Conservation (phyloP, 495 filamentous ascomycete species). For the Terfezia claveryi region DNA sequence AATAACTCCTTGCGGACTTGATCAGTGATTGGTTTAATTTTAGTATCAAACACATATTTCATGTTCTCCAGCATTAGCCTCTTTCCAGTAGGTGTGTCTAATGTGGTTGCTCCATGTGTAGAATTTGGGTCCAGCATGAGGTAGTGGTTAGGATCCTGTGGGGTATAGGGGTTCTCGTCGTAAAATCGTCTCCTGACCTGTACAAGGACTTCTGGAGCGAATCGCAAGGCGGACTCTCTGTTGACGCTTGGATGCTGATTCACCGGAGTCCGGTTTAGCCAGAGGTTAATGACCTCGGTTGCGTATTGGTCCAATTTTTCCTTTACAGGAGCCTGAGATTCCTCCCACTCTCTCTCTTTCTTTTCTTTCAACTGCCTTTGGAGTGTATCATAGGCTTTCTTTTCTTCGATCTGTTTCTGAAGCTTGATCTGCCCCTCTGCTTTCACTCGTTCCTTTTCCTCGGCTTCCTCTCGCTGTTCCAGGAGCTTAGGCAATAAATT, state of each 20-base stretch:
- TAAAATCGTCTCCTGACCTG: constrained; percentile 42
- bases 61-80: constrained; percentile 58
- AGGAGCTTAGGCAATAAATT: constrained; percentile 40
- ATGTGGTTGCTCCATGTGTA: constrained; percentile 21
- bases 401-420: constrained; percentile 10
- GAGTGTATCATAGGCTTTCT: constrained; percentile 21
- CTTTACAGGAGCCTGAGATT: constrained; percentile 39
- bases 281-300: constrained; percentile 40
- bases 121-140: constrained; percentile 4
- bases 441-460: constrained; percentile 28
- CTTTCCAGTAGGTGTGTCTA: constrained; percentile 31
- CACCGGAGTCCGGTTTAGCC: constrained; percentile 26
- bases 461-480: constrained; percentile 36
- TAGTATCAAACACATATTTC: constrained; percentile 63
- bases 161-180: constrained; percentile 30
- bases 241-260: constrained; percentile 20
- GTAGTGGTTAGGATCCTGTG: constrained; percentile 17
- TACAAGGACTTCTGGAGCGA: constrained; percentile 43
- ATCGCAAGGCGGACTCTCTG: constrained; percentile 35
- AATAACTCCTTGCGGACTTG: constrained; percentile 43
- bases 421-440: constrained; percentile 20
- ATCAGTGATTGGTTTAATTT: constrained; percentile 45
- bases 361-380: constrained; percentile 36
- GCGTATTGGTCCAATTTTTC: constrained; percentile 35
- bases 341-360: constrained; percentile 43